Percentiles rank a stretch among this genome's conserved stretches.
These are phyloP conservation scores for Escovopsis sp. DNA, from an alignment of 2,329 filamentous ascomycete genomes.

Conservation along the genomic window DNA sequence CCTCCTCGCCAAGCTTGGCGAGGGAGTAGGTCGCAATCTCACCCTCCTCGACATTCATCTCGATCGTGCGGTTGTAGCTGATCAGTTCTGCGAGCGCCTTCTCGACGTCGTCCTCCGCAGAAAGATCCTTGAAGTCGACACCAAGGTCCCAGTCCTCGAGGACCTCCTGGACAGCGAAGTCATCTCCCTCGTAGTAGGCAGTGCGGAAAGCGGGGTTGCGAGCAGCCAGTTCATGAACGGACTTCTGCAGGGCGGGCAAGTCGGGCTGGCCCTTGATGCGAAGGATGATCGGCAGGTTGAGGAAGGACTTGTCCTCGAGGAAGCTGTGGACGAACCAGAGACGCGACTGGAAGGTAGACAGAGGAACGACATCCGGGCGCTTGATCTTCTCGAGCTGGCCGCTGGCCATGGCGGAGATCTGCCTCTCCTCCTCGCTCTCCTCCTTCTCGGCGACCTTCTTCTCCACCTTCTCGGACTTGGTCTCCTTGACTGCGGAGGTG, in stretches of 20 bases:
- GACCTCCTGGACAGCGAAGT: slow-evolving; percentile 10
- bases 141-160: slow-evolving; percentile 10
- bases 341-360: slow-evolving; percentile 13
- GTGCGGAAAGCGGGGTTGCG: slow-evolving; percentile 11
- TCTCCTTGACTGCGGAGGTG: slow-evolving; percentile 6
- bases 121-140: slow-evolving; percentile 9
- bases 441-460: slow-evolving; percentile 6
- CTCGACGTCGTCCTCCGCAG: slow-evolving; percentile 5
- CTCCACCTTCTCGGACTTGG: slow-evolving; percentile 6
- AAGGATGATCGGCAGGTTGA: slow-evolving; percentile 11
- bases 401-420: slow-evolving; percentile 9
- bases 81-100: slow-evolving; percentile 7
- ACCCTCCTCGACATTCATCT: slow-evolving; percentile 12
- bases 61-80: slow-evolving; percentile 9
- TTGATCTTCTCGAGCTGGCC: slow-evolving; percentile 9
- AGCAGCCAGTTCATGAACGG: slow-evolving; percentile 9
- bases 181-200: slow-evolving; percentile 11
- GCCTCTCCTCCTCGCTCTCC: slow-evolving; percentile 3
- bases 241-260: slow-evolving; percentile 6
- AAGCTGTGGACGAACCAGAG: slow-evolving; percentile 14
- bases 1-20: slow-evolving; percentile 9
- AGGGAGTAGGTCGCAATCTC: slow-evolving; percentile 9
- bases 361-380: slow-evolving; percentile 5
- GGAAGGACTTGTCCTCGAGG: slow-evolving; percentile 11
- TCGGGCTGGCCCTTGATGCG: slow-evolving; percentile 11